Evolutionary conservation across 2,329 filamentous ascomycete species (phyloP), one percentile per base, ranked within the genome.

Genomic region (Fusarium goolgardi): DNA sequence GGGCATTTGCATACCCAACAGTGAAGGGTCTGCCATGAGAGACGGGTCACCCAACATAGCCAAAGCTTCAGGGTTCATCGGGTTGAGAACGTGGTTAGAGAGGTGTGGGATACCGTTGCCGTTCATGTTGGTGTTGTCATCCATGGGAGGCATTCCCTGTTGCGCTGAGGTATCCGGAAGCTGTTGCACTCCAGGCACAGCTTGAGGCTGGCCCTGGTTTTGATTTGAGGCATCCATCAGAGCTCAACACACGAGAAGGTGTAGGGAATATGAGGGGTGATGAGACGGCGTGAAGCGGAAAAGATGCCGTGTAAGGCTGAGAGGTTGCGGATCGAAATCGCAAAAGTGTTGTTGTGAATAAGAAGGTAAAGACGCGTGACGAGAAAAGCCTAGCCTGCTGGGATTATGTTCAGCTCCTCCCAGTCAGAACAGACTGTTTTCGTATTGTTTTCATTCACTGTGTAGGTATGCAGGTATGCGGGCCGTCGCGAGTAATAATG

Each of bases 1-100:
- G 5, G 74, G 65, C 61, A 79, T 65, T 25, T 70, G 65, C 35
- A 68, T 63, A 43, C 71, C 69, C 34, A 67, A 56, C 55, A 77
- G 66, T 40, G 71, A 67, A 15, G 73, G 69, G 54, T 75, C 71
- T 37, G 70, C 59, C 44, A 73, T 63, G 47, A 77, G 73, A 25
- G 69, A 59, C 35, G 71, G 71, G 53, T 64, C 59, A 4, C 63
- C 64, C 64, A 75, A 57, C 55, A 77, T 63, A 54, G 55, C 61
- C 65, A 76, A 62, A 21, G 69, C 65, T 34, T 72, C 67, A 34
- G 73, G 63, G 44, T 75, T 67, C 55, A 70, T 54, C 20, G 71
- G 70, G 34, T 55, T 56, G 52, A 72, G 63, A 37, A 75, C 58
- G 20, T 63, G 60, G 18, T 62, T 57, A 44, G 67, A 44, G 34